A percentile compares a stretch with the other conserved stretches of the same genome.
These are phyloP conservation scores for Neofusicoccum kwambonambiense DNA, from an alignment of 2,329 filamentous ascomycete genomes.

Conservation along the genomic window DNA sequence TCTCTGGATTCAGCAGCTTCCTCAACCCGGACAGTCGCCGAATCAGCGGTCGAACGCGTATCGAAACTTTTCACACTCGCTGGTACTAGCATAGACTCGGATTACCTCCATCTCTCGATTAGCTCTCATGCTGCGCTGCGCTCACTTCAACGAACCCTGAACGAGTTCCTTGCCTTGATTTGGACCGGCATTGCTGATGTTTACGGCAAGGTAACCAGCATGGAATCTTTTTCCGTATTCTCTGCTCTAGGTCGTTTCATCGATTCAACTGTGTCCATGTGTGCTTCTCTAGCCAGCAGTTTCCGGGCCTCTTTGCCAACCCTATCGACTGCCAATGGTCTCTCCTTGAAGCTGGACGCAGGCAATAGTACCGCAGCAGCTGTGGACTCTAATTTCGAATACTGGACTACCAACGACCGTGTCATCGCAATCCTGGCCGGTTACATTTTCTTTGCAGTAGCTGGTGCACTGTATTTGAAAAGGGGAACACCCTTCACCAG, in stretches of 20 bases:
- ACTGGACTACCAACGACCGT: conserved; percentile 55
- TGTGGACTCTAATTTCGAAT: conserved; percentile 39
- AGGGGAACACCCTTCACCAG: conserved; percentile 67
- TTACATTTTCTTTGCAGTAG: conserved; percentile 72
- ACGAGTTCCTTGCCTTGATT: background rate
- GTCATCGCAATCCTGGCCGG: conserved; percentile 75
- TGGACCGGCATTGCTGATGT: background rate
- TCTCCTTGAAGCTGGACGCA: conserved; percentile 37
- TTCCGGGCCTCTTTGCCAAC: conserved; percentile 11
- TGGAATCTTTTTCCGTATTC: conserved; percentile 13
- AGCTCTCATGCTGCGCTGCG: conserved; percentile 38
- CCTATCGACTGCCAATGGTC: conserved; percentile 30
- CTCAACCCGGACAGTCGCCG: conserved; percentile 27
- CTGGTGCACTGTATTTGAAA: conserved; percentile 77
- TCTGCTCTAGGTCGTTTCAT: background rate
- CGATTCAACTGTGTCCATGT: background rate
- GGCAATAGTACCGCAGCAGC: conserved; percentile 24
- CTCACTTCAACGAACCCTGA: conserved; percentile 28
- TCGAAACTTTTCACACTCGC: conserved; percentile 30
- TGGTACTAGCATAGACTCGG: conserved; percentile 29
- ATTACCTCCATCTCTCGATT: conserved; percentile 36
- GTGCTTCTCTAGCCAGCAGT: background rate
- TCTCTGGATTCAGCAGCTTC: conserved; percentile 4
- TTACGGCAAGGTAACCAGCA: background rate
- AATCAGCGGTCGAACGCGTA: conserved; percentile 36